Percentiles rank a stretch among this genome's conserved stretches.
phyloP scores from a whole-genome alignment of 2,329 filamentous ascomycete species.

The Trichoderma polysporum region DNA sequence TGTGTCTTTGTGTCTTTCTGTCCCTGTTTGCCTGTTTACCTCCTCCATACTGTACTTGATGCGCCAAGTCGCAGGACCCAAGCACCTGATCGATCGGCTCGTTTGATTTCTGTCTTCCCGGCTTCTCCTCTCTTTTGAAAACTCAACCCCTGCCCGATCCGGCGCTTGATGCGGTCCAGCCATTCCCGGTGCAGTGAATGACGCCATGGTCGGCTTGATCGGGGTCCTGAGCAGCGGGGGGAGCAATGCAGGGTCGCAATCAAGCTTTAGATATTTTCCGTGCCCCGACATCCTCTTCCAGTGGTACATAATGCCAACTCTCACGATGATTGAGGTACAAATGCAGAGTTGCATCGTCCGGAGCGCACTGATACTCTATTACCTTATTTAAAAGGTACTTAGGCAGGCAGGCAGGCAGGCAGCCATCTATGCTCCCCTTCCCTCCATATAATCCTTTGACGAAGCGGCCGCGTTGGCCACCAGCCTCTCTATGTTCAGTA shows the following conservation, averaged over 20 bases:
- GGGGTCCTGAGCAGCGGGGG: background rate
- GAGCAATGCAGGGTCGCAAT: background rate
- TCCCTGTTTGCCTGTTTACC: background rate
- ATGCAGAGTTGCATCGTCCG: background rate
- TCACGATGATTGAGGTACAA: background rate
- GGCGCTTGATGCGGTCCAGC: background rate
- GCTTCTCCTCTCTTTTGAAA: background rate
- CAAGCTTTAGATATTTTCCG: background rate
- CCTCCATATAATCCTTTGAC: no score
- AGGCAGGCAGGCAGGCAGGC: no score
- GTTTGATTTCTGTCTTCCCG: background rate
- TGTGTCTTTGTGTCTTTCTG: background rate
- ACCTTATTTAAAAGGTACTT: no score
- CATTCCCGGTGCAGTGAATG: background rate
- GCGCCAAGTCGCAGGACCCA: background rate
- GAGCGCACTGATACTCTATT: no score
- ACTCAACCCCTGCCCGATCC: background rate
- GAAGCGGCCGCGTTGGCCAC: no score
- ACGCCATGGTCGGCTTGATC: constrained; percentile 10
- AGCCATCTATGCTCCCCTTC: no score
- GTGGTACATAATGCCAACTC: background rate
- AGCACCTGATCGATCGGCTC: constrained; percentile 13
- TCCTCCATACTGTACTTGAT: background rate
- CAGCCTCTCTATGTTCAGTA: no score
- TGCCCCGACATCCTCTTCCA: background rate